Evolutionary conservation across 108 stramenopile genomes (phyloP).

Genomic region (Conticribra guillardii): DNA sequence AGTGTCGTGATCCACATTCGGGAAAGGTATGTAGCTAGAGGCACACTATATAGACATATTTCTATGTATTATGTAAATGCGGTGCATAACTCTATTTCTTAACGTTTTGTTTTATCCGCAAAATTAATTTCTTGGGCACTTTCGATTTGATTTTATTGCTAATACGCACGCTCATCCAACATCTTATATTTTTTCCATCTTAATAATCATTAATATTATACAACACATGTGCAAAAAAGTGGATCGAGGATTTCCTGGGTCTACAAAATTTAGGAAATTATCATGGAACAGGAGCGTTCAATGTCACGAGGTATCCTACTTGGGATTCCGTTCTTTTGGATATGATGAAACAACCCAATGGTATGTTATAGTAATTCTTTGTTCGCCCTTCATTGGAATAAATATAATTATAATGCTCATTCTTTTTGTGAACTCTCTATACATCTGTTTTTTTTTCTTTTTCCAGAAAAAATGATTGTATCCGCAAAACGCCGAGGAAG

Average conservation of each 20-base stretch:
- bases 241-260: constrained; percentile 50
- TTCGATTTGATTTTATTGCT: too few relatives aligned
- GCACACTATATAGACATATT: not conserved
- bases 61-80: not conserved
- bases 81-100: not conserved
- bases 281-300: constrained; percentile 84
- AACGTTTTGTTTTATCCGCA: not conserved
- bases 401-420: too few relatives aligned
- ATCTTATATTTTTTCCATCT: too few relatives aligned
- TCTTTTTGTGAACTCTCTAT: too few relatives aligned
- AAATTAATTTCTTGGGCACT: too few relatives aligned
- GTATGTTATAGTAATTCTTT: constrained; percentile 7
- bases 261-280: constrained; percentile 57
- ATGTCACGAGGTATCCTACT: constrained; percentile 57
- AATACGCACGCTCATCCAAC: too few relatives aligned
- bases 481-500: constrained; percentile 51
- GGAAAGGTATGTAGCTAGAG: constrained; percentile 46
- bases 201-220: too few relatives aligned
- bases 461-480: constrained; percentile 51
- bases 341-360: constrained; percentile 57
- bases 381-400: too few relatives aligned
- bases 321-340: constrained; percentile 78
- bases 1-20: constrained; percentile 80
- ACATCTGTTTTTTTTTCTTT: not conserved
- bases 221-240: too few relatives aligned